Evolutionary conservation across 352 stramenopile genomes (phyloP).

Genomic region (Phytopythium cucurbitacearum): DNA sequence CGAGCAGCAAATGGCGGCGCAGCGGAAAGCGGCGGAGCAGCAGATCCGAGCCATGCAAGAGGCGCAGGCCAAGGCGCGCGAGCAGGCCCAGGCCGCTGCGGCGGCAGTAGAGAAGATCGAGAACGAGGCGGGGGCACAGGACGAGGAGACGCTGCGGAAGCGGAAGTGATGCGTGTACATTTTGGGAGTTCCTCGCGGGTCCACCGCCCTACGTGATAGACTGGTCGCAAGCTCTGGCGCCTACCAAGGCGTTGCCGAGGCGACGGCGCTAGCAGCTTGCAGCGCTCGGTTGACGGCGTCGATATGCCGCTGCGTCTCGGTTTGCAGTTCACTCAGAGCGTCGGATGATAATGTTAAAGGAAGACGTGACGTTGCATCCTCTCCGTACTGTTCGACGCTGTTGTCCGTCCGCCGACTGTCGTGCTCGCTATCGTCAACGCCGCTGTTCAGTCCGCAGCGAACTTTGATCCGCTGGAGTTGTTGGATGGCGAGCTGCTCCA

Average conservation of each 20-base stretch:
- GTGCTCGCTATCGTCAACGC: not conserved
- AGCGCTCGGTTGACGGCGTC: constrained; percentile 30
- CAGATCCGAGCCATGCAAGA: constrained; percentile 68
- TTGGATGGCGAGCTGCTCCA: constrained; percentile 19
- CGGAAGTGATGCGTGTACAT: constrained; percentile 33
- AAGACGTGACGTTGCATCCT: constrained; percentile 1
- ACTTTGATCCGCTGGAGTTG: constrained; percentile 48
- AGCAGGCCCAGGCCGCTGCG: constrained; percentile 31
- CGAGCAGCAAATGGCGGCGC: constrained; percentile 80
- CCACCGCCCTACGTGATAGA: no score
- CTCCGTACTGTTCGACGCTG: not conserved
- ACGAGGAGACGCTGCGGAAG: constrained; percentile 49
- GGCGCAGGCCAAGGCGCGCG: constrained; percentile 45
- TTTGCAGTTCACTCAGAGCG: constrained; percentile 37
- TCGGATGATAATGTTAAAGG: constrained; percentile 18
- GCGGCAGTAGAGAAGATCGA: constrained; percentile 35
- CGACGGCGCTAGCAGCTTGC: constrained; percentile 7
- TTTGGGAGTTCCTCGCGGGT: no score
- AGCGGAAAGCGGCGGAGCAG: constrained; percentile 64
- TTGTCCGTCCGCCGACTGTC: constrained; percentile 6
- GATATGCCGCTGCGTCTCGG: constrained; percentile 52
- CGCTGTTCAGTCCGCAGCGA: constrained; percentile 30
- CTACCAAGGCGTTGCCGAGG: not conserved
- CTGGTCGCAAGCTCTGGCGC: no score
- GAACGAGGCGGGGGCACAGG: constrained; percentile 26